Conservation (phyloP, 2,329 filamentous ascomycete genomes). For the Phaeosphaeriaceae sp. region DNA sequence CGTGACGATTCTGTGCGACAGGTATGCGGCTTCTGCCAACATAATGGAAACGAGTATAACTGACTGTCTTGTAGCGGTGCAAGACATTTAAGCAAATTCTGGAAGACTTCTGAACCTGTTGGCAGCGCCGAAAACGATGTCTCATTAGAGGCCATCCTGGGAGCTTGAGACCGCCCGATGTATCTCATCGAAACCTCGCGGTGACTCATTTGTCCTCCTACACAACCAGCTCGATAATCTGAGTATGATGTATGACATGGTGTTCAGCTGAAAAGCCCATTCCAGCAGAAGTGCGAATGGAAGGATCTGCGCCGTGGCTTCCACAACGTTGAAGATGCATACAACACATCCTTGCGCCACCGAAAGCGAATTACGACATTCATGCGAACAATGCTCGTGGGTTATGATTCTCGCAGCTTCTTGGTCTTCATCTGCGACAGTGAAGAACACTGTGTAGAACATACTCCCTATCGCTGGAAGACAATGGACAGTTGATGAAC, state of each 20-base stretch:
- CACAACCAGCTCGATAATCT: neutral
- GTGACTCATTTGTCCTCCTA: neutral
- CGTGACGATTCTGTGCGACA: slow-evolving; percentile 84
- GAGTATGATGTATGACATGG: neutral
- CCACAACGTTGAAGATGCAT: slow-evolving; percentile 12
- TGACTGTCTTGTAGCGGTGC: slow-evolving; percentile 59
- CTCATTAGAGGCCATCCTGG: slow-evolving; percentile 65
- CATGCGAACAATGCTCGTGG: neutral
- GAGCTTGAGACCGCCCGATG: slow-evolving; percentile 18
- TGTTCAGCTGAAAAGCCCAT: neutral
- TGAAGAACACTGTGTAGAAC: slow-evolving; percentile 21
- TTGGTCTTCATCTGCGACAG: neutral
- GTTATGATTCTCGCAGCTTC: neutral
- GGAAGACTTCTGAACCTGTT: slow-evolving; percentile 74
- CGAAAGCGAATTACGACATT: slow-evolving; percentile 10
- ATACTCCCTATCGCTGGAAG: slow-evolving; percentile 12
- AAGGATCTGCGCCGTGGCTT: slow-evolving; percentile 8
- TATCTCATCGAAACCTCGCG: neutral
- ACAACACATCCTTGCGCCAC: slow-evolving; percentile 16
- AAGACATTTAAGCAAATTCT: slow-evolving; percentile 84
- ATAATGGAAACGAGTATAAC: neutral
- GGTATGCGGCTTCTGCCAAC: slow-evolving; percentile 26
- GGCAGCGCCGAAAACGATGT: slow-evolving; percentile 58
- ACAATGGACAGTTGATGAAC: slow-evolving; percentile 25
- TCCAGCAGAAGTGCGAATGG: neutral